Evolutionary conservation across 805 yeast species (phyloP).

Genomic region (Kazachstania viticola): DNA sequence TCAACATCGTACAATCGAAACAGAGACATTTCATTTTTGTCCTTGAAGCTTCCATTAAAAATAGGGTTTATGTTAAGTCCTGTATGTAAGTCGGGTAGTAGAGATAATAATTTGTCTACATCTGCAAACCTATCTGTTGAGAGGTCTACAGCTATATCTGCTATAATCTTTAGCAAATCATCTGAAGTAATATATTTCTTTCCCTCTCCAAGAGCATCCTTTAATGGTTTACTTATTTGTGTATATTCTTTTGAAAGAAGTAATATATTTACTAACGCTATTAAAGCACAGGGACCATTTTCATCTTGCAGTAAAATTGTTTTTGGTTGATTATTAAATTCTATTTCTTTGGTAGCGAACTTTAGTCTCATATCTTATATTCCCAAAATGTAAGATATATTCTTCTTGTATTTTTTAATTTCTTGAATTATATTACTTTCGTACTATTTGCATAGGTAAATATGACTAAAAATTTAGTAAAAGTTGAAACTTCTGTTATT

Average conservation of each 20-base stretch:
- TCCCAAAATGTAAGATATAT: too few relatives aligned
- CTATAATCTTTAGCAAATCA: constrained; percentile 37
- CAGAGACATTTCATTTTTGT: constrained; percentile 39
- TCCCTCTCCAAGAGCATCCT: not conserved
- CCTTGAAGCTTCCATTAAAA: constrained; percentile 47
- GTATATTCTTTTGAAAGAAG: constrained; percentile 31
- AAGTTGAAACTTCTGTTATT: too few relatives aligned
- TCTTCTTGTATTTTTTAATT: too few relatives aligned
- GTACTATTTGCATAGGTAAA: too few relatives aligned
- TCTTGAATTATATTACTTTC: too few relatives aligned
- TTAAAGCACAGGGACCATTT: constrained; percentile 85
- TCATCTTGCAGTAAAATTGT: constrained; percentile 62
- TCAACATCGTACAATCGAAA: constrained; percentile 47
- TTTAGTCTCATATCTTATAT: constrained; percentile 1
- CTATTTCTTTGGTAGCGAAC: constrained; percentile 15
- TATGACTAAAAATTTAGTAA: too few relatives aligned
- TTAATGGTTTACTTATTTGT: not conserved
- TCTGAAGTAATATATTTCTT: constrained; percentile 25
- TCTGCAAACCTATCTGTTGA: constrained; percentile 13
- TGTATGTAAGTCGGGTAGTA: constrained; percentile 51
- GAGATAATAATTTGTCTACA: constrained; percentile 32
- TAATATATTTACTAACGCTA: constrained; percentile 64
- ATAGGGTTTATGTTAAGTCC: constrained; percentile 69
- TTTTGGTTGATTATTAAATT: constrained; percentile 22
- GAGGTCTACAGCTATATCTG: constrained; percentile 31